Conservation (phyloP, 345 rosid genomes). For the Fremontodendron californicum region DNA sequence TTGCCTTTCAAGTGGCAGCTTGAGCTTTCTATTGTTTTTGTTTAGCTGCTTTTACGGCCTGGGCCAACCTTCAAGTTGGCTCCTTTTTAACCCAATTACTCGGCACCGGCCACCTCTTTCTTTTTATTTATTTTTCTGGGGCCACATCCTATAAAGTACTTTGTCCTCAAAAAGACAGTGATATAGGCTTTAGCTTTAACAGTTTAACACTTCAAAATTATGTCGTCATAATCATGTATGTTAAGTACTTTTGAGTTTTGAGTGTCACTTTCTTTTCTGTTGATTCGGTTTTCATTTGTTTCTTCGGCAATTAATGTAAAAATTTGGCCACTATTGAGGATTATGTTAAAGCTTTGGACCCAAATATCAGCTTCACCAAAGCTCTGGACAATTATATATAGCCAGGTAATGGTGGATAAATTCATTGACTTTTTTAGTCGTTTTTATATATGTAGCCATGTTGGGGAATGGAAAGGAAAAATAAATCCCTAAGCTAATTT, state of each 20-base stretch:
- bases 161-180: not conserved
- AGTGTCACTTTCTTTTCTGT: not conserved
- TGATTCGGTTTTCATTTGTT: not conserved
- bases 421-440: not conserved
- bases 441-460: not conserved
- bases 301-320: not conserved
- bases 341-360: too few species aligned
- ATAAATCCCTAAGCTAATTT: not conserved
- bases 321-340: not conserved
- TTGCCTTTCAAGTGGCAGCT: not conserved
- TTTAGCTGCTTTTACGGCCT: not conserved
- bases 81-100: not conserved
- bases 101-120: not conserved
- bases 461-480: not conserved
- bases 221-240: too few species aligned
- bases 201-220: too few species aligned
- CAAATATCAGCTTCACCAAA: not conserved
- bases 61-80: not conserved
- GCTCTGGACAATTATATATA: not conserved
- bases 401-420: not conserved
- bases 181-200: too few species aligned
- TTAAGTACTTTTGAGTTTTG: too few species aligned
- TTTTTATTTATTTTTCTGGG: not conserved
- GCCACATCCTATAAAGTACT: not conserved
- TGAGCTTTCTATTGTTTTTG: not conserved